Conservation (phyloP, 164 flowering plant genomes). For the Brasenia schreberi region DNA sequence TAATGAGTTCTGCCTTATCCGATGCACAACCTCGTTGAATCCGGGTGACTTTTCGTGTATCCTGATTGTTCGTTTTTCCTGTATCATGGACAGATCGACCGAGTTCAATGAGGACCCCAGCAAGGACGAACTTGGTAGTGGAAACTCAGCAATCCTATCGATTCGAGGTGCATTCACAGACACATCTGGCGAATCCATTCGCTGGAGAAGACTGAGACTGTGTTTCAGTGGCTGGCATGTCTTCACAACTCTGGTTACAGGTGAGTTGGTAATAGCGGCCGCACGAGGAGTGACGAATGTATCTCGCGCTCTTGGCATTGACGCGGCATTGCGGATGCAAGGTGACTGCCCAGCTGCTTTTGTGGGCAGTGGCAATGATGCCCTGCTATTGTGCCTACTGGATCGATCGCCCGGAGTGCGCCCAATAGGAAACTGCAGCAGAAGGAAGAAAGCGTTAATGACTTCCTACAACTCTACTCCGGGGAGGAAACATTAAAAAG, state of each 20-base stretch:
- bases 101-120: conserved; percentile 39
- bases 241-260: not conserved
- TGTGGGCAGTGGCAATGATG: conserved; percentile 57
- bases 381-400: conserved; percentile 32
- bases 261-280: conserved; percentile 3
- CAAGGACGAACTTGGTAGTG: conserved; percentile 23
- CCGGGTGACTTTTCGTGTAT: conserved; percentile 19
- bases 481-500: no score
- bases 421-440: conserved; percentile 43
- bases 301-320: not conserved
- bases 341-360: conserved; percentile 13
- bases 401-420: conserved; percentile 32
- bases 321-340: not conserved
- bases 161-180: conserved; percentile 84
- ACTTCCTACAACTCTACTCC: no score
- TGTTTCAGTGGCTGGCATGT: conserved; percentile 3
- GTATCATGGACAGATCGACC: conserved; percentile 50
- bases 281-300: conserved; percentile 18
- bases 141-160: conserved; percentile 83
- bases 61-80: conserved; percentile 68
- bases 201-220: conserved; percentile 27
- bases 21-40: conserved; percentile 28
- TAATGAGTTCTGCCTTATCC: conserved; percentile 16
- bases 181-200: conserved; percentile 67
- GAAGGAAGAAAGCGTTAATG: not conserved